Percentiles rank a stretch among this genome's conserved stretches.
phyloP scores from a whole-genome alignment of 1,284 basidiomycete genomes.

The Fomitopsis schrenkii region DNA sequence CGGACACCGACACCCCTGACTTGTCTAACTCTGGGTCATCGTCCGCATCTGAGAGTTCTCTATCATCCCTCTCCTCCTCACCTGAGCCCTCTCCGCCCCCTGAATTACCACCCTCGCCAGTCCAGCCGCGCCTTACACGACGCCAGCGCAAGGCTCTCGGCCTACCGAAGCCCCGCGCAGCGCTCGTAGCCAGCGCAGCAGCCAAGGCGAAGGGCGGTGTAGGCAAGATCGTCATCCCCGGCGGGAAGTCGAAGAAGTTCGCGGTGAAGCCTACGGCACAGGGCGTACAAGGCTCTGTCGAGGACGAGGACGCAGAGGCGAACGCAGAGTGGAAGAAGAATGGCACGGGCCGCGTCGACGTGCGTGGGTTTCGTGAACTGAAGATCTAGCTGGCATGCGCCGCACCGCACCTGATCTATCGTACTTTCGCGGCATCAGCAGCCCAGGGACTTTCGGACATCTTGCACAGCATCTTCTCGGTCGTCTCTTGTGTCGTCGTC shows the following conservation, averaged over 20 bases:
- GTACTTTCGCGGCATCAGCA: neutral
- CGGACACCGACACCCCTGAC: conserved; percentile 38
- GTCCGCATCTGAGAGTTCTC: conserved; percentile 31
- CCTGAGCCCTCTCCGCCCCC: conserved; percentile 35
- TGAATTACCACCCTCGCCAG: conserved; percentile 21
- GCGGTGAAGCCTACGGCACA: conserved; percentile 21
- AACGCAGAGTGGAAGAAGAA: conserved; percentile 65
- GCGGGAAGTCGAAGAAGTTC: conserved; percentile 40
- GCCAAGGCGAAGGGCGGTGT: conserved; percentile 27
- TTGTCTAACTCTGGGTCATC: conserved; percentile 40
- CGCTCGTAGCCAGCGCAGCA: conserved; percentile 24
- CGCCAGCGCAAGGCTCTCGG: conserved; percentile 66
- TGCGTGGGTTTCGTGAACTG: conserved; percentile 75
- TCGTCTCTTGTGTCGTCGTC: neutral
- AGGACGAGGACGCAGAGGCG: conserved; percentile 28
- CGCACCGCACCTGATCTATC: neutral
- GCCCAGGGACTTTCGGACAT: neutral
- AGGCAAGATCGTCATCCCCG: conserved; percentile 56
- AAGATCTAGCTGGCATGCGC: conserved; percentile 48
- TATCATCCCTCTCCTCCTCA: conserved; percentile 40
- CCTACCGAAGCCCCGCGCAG: conserved; percentile 47
- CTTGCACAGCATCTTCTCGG: conserved; percentile 12
- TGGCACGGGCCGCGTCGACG: conserved; percentile 71
- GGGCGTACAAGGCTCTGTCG: conserved; percentile 19
- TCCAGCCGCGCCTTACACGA: conserved; percentile 45